A percentile compares a stretch with the other conserved stretches of the same genome.
These are phyloP conservation scores for Thuidium tamariscinum DNA, from an alignment of 225 moss, liverwort and hornwort species.

Conservation along the genomic window DNA sequence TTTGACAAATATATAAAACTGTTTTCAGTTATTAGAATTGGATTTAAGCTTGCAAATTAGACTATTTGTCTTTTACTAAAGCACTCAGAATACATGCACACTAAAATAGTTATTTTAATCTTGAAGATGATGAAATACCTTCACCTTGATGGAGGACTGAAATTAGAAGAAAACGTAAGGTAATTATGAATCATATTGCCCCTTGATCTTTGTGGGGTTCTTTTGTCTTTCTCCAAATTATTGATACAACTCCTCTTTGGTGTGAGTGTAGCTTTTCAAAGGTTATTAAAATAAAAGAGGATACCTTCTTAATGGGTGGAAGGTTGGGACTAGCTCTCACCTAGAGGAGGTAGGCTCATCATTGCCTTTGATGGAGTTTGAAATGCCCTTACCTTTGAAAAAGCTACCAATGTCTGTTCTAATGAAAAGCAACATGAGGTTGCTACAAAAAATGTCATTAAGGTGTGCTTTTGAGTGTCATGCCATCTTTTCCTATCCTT, in stretches of 20 bases:
- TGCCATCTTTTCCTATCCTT: background rate
- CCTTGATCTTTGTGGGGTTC: background rate
- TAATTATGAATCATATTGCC: background rate
- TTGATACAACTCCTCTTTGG: background rate
- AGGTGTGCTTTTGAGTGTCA: constrained; percentile 9
- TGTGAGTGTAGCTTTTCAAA: background rate
- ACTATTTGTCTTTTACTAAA: background rate
- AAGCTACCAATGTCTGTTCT: constrained; percentile 54
- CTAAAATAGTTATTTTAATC: background rate
- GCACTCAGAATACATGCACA: background rate
- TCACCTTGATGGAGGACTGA: background rate
- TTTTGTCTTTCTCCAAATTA: background rate
- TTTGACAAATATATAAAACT: background rate
- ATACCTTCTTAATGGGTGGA: background rate
- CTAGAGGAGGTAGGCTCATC: constrained; percentile 62
- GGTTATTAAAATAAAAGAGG: background rate
- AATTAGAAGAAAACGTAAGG: too few relatives aligned
- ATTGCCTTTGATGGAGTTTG: constrained; percentile 82
- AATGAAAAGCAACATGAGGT: constrained; percentile 46
- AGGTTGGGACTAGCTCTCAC: constrained; percentile 23
- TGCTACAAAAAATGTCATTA: constrained; percentile 65
- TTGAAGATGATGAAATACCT: background rate
- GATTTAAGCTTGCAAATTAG: background rate
- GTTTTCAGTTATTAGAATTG: background rate
- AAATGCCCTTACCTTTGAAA: constrained; percentile 66